Conservation (phyloP, 1,284 basidiomycete genomes). For the Cutaneotrichosporon arboriforme region DNA sequence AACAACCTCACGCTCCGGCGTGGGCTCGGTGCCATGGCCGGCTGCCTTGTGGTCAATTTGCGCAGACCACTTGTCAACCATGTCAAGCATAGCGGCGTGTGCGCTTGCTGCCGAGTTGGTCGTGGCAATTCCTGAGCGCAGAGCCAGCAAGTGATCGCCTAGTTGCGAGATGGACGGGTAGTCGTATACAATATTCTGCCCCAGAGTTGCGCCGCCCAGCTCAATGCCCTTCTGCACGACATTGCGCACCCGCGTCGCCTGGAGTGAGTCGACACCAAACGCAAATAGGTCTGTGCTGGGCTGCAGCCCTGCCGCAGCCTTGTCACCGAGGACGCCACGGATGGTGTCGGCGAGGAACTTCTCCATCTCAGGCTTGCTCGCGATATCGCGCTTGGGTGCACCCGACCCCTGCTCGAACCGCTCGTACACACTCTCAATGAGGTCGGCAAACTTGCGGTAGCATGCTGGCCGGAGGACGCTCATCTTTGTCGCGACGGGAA, state of each 20-base stretch:
- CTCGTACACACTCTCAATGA: conserved; percentile 53
- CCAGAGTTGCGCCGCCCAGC: conserved; percentile 41
- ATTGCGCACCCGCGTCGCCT: conserved; percentile 56
- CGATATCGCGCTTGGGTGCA: conserved; percentile 43
- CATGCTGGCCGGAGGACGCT: conserved; percentile 45
- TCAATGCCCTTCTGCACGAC: conserved; percentile 52
- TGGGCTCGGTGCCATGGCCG: not conserved
- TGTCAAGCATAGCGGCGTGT: conserved; percentile 41
- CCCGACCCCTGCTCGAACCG: conserved; percentile 51
- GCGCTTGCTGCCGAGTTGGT: conserved; percentile 1
- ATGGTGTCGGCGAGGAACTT: conserved; percentile 47
- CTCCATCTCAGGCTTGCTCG: conserved; percentile 42
- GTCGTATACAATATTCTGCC: conserved; percentile 51
- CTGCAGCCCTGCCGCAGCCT: conserved; percentile 29
- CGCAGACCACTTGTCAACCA: conserved; percentile 50
- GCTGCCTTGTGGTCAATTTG: conserved; percentile 15
- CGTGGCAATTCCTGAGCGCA: conserved; percentile 32
- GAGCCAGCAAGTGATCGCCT: conserved; percentile 29
- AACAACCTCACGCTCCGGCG: conserved; percentile 19
- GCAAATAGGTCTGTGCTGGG: conserved; percentile 38
- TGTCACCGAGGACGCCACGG: conserved; percentile 42
- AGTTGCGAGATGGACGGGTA: conserved; percentile 38
- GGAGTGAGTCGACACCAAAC: conserved; percentile 57
- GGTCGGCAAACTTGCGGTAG: conserved; percentile 54
- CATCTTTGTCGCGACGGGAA: conserved; percentile 45